Evolutionary conservation across 768 basidiomycete species (phyloP).

Genomic region (Lactarius tabidus): DNA sequence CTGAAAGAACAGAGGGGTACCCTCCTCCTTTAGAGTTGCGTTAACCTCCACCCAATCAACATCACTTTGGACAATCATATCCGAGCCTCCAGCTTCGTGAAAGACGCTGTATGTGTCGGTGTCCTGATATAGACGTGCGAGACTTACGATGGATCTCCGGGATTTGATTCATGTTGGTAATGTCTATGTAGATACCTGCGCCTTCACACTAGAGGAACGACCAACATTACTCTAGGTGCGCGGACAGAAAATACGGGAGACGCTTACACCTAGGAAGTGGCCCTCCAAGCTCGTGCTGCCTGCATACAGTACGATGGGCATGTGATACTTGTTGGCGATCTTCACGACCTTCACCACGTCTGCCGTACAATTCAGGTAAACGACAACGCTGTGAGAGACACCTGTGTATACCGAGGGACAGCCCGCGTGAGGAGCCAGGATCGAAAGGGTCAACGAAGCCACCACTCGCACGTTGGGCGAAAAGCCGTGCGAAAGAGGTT

Average conservation of each 20-base stretch:
- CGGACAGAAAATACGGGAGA: not conserved
- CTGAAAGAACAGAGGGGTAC: slow-evolving; percentile 86
- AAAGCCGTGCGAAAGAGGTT: slow-evolving; percentile 54
- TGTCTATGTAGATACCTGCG: slow-evolving; percentile 64
- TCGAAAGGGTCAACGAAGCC: slow-evolving; percentile 29
- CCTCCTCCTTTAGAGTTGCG: slow-evolving; percentile 56
- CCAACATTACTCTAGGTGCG: not conserved
- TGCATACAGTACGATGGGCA: slow-evolving; percentile 78
- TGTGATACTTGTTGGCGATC: slow-evolving; percentile 63
- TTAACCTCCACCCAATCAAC: slow-evolving; percentile 80
- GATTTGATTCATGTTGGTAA: slow-evolving; percentile 65
- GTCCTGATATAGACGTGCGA: too few relatives aligned
- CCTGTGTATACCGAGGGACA: slow-evolving; percentile 2
- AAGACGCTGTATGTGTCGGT: not conserved
- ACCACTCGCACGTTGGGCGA: slow-evolving; percentile 56
- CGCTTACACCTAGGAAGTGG: slow-evolving; percentile 69
- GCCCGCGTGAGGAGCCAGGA: slow-evolving; percentile 10
- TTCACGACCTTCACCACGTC: slow-evolving; percentile 82
- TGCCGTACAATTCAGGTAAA: slow-evolving; percentile 61
- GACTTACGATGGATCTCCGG: slow-evolving; percentile 48
- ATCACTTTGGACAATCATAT: slow-evolving; percentile 74
- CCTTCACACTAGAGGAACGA: slow-evolving; percentile 32
- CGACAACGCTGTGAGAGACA: slow-evolving; percentile 38
- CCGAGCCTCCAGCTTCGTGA: slow-evolving; percentile 58
- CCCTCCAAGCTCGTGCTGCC: slow-evolving; percentile 89